Evolutionary conservation across 176 grass and related monocot genomes (phyloP), one percentile per base, ranked within the genome.

Genomic region (Oryza meridionalis): DNA sequence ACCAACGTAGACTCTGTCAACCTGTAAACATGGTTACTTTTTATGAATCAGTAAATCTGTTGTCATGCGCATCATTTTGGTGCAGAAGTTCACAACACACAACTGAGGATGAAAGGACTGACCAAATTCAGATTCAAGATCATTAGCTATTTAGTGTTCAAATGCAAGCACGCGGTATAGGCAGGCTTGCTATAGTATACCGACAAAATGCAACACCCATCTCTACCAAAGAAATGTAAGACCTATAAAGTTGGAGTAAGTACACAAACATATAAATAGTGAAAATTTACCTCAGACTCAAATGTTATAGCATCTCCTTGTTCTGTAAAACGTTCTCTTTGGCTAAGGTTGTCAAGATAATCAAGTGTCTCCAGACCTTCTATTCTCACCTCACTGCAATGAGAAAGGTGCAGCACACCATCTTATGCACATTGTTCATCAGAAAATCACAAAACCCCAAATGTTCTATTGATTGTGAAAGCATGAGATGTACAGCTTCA

Each of bases 291-390:
- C 95, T 97, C 95, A 10, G 90, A 90, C 83, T 94, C 90, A 84
- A 94, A 94, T 73, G 93, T 94, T 77, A 92, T 86, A 7, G 93
- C 93, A 55, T 94, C 90, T 42, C 93, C 90, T 90, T 94, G 93
- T 67, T 94, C 93, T n/a, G 85, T 94, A 76, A 92, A 94, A 0
- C 90, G 90, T 67, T 88, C 90, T 67, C 76, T 73, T 76, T 90
- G 85, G 65, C 77, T 84, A 84, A 95, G 90, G 78, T 92, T 95
- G 65, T 90, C 90, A 6, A 92, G 85, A 75, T 95, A 95, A 90
- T 95, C 90, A 72, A 95, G 90, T 69, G 93, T 95, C 78, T 95
- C 93, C 53, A 95, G 79, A 76, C 90, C 93, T 83, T 95, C 93
- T 77, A 95, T 95, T 84, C 93, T 92, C 67, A 92, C 90, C 75